A percentile compares a stretch with the other conserved stretches of the same genome.
phyloP scores from a whole-genome alignment of 1,284 basidiomycete species.

The Ustilago xerochloae region DNA sequence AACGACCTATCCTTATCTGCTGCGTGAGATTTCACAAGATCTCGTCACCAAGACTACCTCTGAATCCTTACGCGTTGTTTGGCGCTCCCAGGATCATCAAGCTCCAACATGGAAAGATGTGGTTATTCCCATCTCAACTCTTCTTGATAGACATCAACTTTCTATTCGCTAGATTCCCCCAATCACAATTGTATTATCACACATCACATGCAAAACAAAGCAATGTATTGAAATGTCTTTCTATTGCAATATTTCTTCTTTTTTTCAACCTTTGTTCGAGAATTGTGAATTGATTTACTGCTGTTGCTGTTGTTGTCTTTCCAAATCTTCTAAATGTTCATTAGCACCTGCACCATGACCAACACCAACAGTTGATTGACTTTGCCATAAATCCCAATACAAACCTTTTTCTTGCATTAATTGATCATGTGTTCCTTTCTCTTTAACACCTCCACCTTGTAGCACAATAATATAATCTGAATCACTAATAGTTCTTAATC shows the following conservation, averaged over 20 bases:
- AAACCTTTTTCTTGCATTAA: slow-evolving; percentile 53
- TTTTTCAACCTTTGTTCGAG: neutral
- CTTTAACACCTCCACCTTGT: slow-evolving; percentile 51
- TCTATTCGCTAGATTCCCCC: slow-evolving; percentile 18
- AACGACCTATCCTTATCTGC: slow-evolving; percentile 12
- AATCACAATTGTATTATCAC: neutral
- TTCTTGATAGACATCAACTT: slow-evolving; percentile 21
- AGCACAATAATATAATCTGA: slow-evolving; percentile 70
- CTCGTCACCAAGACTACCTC: slow-evolving; percentile 16
- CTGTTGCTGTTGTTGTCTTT: slow-evolving; percentile 3
- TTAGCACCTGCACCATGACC: slow-evolving; percentile 52
- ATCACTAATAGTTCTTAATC: slow-evolving; percentile 88
- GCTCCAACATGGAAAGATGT: slow-evolving; percentile 13
- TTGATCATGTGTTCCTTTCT: slow-evolving; percentile 59
- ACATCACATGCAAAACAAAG: neutral
- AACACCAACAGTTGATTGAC: slow-evolving; percentile 45
- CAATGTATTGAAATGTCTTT: neutral
- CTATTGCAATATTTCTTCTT: neutral
- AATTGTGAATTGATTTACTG: no score
- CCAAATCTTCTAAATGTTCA: slow-evolving; percentile 41
- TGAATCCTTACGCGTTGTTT: slow-evolving; percentile 27
- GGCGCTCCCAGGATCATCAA: slow-evolving; percentile 1
- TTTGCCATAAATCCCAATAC: slow-evolving; percentile 64
- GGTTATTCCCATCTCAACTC: slow-evolving; percentile 22
- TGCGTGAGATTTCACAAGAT: slow-evolving; percentile 37